A percentile compares a stretch with the other conserved stretches of the same genome.
phyloP scores from a whole-genome alignment of 202 grass and related monocot genomes.

The Thinopyrum obtusiflorum region DNA sequence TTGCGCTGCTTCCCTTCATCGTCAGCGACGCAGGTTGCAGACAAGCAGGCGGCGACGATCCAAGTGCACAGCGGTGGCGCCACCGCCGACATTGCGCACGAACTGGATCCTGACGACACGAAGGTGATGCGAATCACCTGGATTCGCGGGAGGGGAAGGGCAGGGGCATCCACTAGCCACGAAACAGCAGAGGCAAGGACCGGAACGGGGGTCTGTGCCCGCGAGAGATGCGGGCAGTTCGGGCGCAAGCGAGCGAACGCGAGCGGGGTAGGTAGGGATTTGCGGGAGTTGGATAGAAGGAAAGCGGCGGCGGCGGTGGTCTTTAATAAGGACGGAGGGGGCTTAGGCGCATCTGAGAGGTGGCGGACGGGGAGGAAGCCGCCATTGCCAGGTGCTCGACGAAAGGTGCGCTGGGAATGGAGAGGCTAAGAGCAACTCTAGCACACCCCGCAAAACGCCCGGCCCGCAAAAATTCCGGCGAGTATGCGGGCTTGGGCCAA shows the following conservation, averaged over 20 bases:
- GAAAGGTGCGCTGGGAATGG: constrained; percentile 17
- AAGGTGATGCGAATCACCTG: constrained; percentile 13
- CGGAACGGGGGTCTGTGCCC: constrained; percentile 16
- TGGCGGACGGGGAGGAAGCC: constrained; percentile 38
- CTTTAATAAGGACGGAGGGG: constrained; percentile 31
- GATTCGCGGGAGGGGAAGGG: constrained; percentile 3
- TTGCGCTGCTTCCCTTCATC: constrained; percentile 40
- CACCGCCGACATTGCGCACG: constrained; percentile 62
- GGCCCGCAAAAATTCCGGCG: too few species aligned
- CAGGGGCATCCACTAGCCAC: constrained; percentile 12
- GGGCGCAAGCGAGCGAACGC: neutral
- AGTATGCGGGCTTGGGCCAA: too few species aligned
- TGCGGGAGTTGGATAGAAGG: neutral
- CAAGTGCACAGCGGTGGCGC: constrained; percentile 80
- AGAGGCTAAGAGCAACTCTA: neutral
- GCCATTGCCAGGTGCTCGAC: constrained; percentile 73
- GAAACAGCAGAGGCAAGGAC: constrained; percentile 18
- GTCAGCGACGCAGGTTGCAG: constrained; percentile 48
- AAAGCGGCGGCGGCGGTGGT: constrained; percentile 16
- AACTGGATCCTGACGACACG: constrained; percentile 25
- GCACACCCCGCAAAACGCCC: too few species aligned
- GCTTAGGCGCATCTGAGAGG: constrained; percentile 66
- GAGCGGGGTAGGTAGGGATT: neutral
- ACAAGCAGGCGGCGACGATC: constrained; percentile 78
- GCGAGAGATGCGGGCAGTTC: constrained; percentile 29